phyloP scores from a whole-genome alignment of 164 flowering plant genomes.

The Piper longum region DNA sequence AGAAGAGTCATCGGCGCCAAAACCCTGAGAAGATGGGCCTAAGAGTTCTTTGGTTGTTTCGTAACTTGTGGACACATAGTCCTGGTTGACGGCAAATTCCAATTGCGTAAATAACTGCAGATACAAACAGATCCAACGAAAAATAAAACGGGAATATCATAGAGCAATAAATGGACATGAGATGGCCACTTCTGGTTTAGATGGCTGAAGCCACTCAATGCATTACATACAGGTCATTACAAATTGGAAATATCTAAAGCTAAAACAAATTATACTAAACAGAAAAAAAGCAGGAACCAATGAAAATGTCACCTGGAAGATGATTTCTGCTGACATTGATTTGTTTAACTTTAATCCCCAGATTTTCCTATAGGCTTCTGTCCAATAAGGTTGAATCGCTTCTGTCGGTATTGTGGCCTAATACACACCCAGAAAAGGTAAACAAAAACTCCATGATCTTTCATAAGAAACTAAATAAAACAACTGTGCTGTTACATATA shows the following conservation, averaged over 20 bases:
- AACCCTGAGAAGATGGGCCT: slow-evolving; percentile 13
- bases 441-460: too few species aligned
- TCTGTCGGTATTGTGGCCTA: slow-evolving; percentile 65
- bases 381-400: slow-evolving; percentile 60
- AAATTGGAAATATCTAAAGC: too few species aligned
- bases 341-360: slow-evolving; percentile 53
- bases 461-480: background rate
- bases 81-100: slow-evolving; percentile 48
- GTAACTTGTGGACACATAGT: slow-evolving; percentile 40
- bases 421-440: background rate
- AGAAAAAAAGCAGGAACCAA: background rate
- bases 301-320: slow-evolving; percentile 45
- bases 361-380: slow-evolving; percentile 33
- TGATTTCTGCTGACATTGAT: slow-evolving; percentile 43
- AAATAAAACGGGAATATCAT: background rate
- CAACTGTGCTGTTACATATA: background rate
- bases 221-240: background rate
- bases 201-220: background rate
- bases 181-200: background rate
- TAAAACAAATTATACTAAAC: too few species aligned
- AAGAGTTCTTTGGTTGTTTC: slow-evolving; percentile 58
- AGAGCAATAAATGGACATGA: too few species aligned
- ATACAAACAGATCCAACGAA: background rate
- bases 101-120: slow-evolving; percentile 44
- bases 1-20: slow-evolving; percentile 10